Evolutionary conservation across 2,329 filamentous ascomycete genomes (phyloP), one percentile per base, ranked within the genome.

Genomic region (Beauveria medogensis): DNA sequence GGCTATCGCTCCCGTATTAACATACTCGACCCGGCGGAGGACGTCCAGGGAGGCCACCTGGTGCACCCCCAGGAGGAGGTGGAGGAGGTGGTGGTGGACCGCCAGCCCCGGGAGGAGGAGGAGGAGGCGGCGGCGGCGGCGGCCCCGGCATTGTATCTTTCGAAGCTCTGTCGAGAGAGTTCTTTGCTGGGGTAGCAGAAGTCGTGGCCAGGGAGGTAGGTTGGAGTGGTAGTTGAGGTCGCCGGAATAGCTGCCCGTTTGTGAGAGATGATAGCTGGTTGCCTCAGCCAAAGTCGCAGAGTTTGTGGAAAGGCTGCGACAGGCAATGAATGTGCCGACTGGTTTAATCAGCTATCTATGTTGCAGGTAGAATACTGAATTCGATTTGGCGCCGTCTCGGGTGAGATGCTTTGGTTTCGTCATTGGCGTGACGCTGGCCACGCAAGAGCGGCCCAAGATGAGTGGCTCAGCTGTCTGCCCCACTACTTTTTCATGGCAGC

Each of bases 51-150:
- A 88, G 67, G 59, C 76, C 79, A 48, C 81, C 83, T 26, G 71
- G 72, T 55, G 70, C 70, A 10, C 61, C 61, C 40, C 61, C 61
- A 43, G 75, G 74, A 52, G 86, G 87, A 50, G 88, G 87, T 24
- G 88, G 89, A 54, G 88, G 82, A 22, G 82, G 82, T 43, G 84
- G 84, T 34, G 85, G 86, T 62, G 86, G 87, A 66, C 80, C 82
- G 69, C 83, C 85, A 50, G 74, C 76, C 61, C 82, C 82, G 68
- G 82, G 83, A 59, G 87, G 89, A 40, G 89, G 89, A 2, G 22
- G 22, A 12, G 89, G 88, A 3, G 89, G 88, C 59, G 88, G 87
- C 52, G 86, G 73, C 56, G 89, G 88, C 63, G 87, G 86, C 57
- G 85, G 69, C 65, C 61, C 61, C 24, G 73, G 75, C 75, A 75